Evolutionary conservation across 148 eudicot species (phyloP).

Genomic region (Vaccinium darrowii): DNA sequence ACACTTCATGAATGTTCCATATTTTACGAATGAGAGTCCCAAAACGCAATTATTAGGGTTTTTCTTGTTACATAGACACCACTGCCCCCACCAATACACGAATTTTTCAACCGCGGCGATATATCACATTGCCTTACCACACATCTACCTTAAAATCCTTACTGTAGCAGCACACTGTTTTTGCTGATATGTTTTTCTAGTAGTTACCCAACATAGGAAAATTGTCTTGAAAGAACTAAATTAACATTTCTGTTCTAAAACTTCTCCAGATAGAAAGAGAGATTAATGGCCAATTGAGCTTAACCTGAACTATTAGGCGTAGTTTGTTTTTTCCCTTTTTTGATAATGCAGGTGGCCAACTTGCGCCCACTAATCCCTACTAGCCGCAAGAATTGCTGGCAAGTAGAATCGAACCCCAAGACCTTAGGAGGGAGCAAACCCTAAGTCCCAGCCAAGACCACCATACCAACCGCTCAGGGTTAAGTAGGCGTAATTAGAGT

Average conservation of each 20-base stretch:
- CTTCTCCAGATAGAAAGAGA: background rate
- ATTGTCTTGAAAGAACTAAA: background rate
- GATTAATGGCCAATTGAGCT: background rate
- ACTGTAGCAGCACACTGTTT: background rate
- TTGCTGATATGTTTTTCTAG: background rate
- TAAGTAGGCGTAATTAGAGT: background rate
- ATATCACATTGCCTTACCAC: background rate
- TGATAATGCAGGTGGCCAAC: background rate
- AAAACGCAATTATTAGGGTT: background rate
- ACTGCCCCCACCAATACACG: background rate
- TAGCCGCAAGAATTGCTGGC: background rate
- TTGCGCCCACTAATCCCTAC: background rate
- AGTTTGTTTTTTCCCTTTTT: background rate
- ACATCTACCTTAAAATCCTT: background rate
- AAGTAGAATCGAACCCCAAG: background rate
- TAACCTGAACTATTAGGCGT: background rate
- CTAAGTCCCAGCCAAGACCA: background rate
- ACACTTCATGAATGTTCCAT: background rate
- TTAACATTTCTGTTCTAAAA: background rate
- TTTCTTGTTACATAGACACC: background rate
- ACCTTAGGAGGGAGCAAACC: background rate
- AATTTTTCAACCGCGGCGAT: background rate
- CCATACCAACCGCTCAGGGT: background rate
- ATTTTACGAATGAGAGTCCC: background rate
- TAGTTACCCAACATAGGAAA: background rate